Percentiles rank a stretch among this genome's conserved stretches.
Conservation (phyloP, 768 basidiomycete genomes). For the Mrakia frigida region DNA sequence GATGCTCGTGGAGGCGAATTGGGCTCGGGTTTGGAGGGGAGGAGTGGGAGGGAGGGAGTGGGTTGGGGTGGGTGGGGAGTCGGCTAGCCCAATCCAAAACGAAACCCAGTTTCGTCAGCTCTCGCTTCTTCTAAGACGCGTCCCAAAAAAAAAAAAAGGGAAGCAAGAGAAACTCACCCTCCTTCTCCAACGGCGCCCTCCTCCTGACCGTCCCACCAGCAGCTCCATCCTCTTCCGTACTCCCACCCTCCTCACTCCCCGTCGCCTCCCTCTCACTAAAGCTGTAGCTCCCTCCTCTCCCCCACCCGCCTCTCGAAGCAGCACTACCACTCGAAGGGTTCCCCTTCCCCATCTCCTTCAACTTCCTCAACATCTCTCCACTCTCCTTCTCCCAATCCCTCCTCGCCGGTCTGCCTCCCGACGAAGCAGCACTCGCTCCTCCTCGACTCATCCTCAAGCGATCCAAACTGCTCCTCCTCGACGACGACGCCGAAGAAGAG, state of each 20-base stretch:
- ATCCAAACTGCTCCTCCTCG: slow-evolving; percentile 15
- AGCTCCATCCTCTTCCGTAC: slow-evolving; percentile 6
- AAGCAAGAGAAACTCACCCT: slow-evolving; percentile 2
- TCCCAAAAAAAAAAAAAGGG: not conserved
- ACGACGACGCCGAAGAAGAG: slow-evolving; percentile 41
- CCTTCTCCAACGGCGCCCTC: not conserved
- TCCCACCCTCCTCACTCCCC: not conserved
- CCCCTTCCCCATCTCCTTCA: slow-evolving; percentile 34
- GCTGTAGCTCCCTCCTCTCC: slow-evolving; percentile 4
- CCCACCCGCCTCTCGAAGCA: not conserved
- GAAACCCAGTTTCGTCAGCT: not conserved
- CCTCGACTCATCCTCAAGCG: slow-evolving; percentile 27
- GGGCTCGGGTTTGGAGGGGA: slow-evolving; percentile 1
- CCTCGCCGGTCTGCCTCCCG: slow-evolving; percentile 20
- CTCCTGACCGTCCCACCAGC: slow-evolving; percentile 20
- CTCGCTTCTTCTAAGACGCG: no score
- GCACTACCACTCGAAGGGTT: not conserved
- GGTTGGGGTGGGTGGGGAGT: not conserved
- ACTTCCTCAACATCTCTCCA: slow-evolving; percentile 39
- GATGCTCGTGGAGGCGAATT: not conserved
- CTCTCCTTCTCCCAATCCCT: slow-evolving; percentile 43
- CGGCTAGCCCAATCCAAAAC: not conserved
- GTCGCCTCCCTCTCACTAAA: slow-evolving; percentile 20
- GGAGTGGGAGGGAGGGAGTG: slow-evolving; percentile 26
- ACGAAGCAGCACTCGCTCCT: slow-evolving; percentile 14